Percentiles rank a stretch among this genome's conserved stretches.
Evolutionary conservation across 257 asterid genomes (phyloP).

Genomic region (Scutellaria galericulata): DNA sequence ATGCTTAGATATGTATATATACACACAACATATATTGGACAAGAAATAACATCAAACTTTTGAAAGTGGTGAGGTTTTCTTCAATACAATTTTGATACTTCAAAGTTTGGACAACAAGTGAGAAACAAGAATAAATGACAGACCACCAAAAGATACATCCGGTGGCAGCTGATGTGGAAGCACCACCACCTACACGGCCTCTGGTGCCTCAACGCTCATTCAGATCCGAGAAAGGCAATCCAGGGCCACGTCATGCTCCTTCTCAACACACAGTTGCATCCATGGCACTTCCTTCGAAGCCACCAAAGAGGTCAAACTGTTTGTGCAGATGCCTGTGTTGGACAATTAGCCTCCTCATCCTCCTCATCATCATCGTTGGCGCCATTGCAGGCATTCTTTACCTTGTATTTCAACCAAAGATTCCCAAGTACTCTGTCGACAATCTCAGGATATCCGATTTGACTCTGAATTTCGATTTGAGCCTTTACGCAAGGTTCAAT

Average conservation of each 20-base stretch:
- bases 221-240: conserved; percentile 46
- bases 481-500: conserved; percentile 72
- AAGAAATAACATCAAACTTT: conserved; percentile 2
- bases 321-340: conserved; percentile 82
- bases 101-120: background rate
- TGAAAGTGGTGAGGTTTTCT: conserved; percentile 17
- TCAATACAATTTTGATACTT: background rate
- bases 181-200: conserved; percentile 49
- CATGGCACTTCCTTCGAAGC: conserved; percentile 34
- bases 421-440: conserved; percentile 82
- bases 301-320: conserved; percentile 46
- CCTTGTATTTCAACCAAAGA: conserved; percentile 73
- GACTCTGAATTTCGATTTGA: conserved; percentile 71
- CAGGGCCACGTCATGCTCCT: conserved; percentile 42
- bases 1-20: background rate
- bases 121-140: conserved; percentile 40
- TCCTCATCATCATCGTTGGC: conserved; percentile 61
- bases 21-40: conserved; percentile 5
- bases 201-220: conserved; percentile 39
- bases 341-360: conserved; percentile 65
- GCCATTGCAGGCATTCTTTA: conserved; percentile 68
- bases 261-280: conserved; percentile 34
- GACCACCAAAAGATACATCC: conserved; percentile 75
- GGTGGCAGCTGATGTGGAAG: conserved; percentile 50
- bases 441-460: conserved; percentile 76